Conservation (phyloP, 495 filamentous ascomycete species). For the Penicillium tannophilum region DNA sequence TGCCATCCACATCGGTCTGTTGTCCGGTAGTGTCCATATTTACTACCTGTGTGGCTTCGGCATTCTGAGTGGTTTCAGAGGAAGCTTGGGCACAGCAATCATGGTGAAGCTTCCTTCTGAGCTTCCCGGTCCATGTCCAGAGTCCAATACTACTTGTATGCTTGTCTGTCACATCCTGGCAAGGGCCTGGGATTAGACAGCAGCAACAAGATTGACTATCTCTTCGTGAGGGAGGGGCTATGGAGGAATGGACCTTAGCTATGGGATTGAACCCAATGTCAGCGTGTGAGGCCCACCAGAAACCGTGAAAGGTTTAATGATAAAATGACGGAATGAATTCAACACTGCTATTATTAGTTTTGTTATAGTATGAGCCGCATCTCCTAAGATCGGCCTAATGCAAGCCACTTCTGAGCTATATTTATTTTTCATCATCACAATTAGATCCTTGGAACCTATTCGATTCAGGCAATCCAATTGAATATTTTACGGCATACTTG, state of each 20-base stretch:
- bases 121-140: not conserved
- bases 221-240: not conserved
- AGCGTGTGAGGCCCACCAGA: not conserved
- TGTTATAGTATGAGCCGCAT: not conserved
- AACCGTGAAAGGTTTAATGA: not conserved
- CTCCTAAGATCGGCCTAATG: not conserved
- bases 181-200: not conserved
- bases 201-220: not conserved
- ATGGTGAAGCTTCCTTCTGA: not conserved
- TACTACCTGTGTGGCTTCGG: not conserved
- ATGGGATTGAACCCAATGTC: not conserved
- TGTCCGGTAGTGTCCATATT: not conserved
- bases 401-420: not conserved
- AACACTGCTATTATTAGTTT: constrained; percentile 11
- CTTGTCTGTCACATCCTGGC: not conserved
- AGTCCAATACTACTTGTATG: too few relatives aligned
- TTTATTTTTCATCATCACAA: too few relatives aligned
- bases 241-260: not conserved
- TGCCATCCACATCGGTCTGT: not conserved
- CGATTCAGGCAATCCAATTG: not conserved
- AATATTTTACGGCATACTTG: not conserved
- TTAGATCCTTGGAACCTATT: too few relatives aligned
- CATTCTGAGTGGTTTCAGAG: not conserved
- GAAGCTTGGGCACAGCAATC: not conserved
- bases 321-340: constrained; percentile 13